Evolutionary conservation across 139 green algal genomes (phyloP).

Genomic region (Picochlorum sp.): DNA sequence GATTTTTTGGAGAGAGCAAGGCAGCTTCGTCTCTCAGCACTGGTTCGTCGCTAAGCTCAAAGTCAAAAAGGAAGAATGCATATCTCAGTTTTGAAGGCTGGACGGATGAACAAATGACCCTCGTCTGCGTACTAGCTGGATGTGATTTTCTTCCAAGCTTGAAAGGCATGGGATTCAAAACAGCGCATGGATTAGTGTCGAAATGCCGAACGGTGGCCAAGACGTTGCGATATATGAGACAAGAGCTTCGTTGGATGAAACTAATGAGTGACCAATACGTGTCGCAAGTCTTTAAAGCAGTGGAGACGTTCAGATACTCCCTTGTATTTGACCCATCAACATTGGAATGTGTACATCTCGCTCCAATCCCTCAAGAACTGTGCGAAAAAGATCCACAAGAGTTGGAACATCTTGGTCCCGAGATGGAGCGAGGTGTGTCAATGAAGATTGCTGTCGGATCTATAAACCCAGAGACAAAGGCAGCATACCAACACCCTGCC

Average conservation of each 20-base stretch:
- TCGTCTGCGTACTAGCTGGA: background rate
- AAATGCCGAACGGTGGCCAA: background rate
- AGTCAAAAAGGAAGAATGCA: no score
- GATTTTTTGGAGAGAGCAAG: no score
- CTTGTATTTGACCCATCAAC: constrained; percentile 1
- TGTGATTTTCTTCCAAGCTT: constrained; percentile 16
- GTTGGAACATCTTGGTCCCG: background rate
- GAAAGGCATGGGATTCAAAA: constrained; percentile 15
- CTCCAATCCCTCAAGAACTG: background rate
- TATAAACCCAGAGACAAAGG: background rate
- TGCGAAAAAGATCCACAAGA: background rate
- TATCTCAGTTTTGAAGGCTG: background rate
- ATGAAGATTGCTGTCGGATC: background rate
- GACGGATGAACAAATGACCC: background rate
- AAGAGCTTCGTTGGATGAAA: background rate
- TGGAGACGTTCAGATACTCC: constrained; percentile 2
- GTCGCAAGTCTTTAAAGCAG: background rate
- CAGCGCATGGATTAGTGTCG: constrained; percentile 8
- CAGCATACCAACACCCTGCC: no score
- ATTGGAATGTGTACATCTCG: background rate
- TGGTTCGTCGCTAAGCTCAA: no score
- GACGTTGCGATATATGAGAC: background rate
- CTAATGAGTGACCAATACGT: constrained; percentile 2
- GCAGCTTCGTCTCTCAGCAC: no score
- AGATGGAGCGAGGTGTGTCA: background rate